These are phyloP conservation scores for Cladophialophora psammophila DNA, from an alignment of 2,329 filamentous ascomycete species.

Conservation along the genomic window DNA sequence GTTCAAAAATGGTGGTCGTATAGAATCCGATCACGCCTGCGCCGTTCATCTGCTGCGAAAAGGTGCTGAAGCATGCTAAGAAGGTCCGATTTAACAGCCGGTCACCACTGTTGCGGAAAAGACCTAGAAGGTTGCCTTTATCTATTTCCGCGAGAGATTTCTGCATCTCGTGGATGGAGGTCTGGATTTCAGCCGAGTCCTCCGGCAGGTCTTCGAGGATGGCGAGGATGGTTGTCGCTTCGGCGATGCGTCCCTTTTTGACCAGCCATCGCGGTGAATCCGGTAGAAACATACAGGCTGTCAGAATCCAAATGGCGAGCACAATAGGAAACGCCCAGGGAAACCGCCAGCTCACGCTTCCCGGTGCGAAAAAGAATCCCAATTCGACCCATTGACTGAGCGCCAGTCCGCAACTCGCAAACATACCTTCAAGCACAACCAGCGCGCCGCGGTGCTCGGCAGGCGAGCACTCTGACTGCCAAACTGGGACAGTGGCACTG, in stretches of 20 bases:
- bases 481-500: constrained; percentile 51
- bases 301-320: constrained; percentile 61
- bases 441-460: constrained; percentile 59
- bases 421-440: constrained; percentile 58
- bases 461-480: constrained; percentile 57
- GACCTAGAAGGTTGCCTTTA: constrained; percentile 1
- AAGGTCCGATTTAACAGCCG: background rate
- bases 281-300: constrained; percentile 41
- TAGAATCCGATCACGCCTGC: background rate
- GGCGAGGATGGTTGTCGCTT: background rate
- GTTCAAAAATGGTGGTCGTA: constrained; percentile 10
- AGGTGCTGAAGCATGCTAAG: background rate
- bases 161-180: background rate
- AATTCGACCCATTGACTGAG: constrained; percentile 51
- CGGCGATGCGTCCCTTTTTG: background rate
- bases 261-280: constrained; percentile 21
- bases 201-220: background rate
- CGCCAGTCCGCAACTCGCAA: constrained; percentile 42
- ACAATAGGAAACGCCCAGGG: constrained; percentile 66
- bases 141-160: constrained; percentile 4
- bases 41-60: constrained; percentile 10
- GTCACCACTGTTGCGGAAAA: background rate
- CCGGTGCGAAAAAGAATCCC: constrained; percentile 61
- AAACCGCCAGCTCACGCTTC: constrained; percentile 61
- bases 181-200: background rate